Evolutionary conservation across 2,329 filamentous ascomycete species (phyloP).

Genomic region (Elsinoe necatrix): DNA sequence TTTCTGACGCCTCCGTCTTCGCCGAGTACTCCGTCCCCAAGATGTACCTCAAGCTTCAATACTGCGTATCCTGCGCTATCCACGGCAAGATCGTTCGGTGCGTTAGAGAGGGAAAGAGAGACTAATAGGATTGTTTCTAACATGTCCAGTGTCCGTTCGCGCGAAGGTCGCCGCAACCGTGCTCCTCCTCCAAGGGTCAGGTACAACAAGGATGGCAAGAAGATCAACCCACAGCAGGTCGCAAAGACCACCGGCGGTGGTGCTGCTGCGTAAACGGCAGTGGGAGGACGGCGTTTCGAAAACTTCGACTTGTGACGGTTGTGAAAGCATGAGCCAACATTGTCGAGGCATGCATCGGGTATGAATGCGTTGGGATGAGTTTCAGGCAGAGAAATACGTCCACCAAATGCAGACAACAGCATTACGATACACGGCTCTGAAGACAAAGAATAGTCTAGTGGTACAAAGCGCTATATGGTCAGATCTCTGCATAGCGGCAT

Average conservation of each 20-base stretch:
- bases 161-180: slow-evolving; percentile 96
- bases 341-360: neutral
- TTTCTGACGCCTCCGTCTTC: slow-evolving; percentile 99
- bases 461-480: neutral
- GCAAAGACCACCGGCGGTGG: slow-evolving; percentile 50
- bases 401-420: slow-evolving; percentile 13
- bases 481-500: neutral
- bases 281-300: slow-evolving; percentile 5
- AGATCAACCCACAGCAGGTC: slow-evolving; percentile 81
- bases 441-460: neutral
- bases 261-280: slow-evolving; percentile 23
- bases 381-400: slow-evolving; percentile 11
- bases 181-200: slow-evolving; percentile 93
- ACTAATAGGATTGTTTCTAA: slow-evolving; percentile 18
- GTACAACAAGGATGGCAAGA: slow-evolving; percentile 99
- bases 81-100: slow-evolving; percentile 99
- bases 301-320: neutral
- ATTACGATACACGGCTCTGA: slow-evolving; percentile 8
- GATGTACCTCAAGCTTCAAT: slow-evolving; percentile 99
- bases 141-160: slow-evolving; percentile 76
- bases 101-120: slow-evolving; percentile 45
- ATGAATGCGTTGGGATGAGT: slow-evolving; percentile 8
- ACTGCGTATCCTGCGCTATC: slow-evolving; percentile 99
- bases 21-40: slow-evolving; percentile 98
- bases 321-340: neutral